phyloP scores from a whole-genome alignment of 148 eudicot genomes.

The Chenopodium formosanum region DNA sequence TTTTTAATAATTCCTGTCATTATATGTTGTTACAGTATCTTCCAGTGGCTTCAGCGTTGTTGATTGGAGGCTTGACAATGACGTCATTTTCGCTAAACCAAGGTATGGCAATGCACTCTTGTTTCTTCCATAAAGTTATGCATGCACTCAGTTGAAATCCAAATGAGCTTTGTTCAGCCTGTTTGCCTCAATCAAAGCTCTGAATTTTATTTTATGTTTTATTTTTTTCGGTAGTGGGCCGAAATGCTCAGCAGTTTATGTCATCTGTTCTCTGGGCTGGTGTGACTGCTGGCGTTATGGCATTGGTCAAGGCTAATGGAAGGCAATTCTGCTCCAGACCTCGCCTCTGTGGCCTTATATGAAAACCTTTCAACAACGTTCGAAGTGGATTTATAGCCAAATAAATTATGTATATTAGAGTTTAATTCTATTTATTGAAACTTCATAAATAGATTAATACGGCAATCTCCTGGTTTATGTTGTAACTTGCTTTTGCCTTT shows the following conservation, averaged over 20 bases:
- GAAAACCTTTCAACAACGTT: slow-evolving; percentile 14
- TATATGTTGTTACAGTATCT: slow-evolving; percentile 49
- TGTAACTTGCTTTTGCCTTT: background rate
- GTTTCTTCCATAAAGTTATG: background rate
- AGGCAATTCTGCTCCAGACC: slow-evolving; percentile 90
- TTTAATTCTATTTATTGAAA: background rate
- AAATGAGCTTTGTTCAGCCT: background rate
- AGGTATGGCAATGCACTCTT: slow-evolving; percentile 33
- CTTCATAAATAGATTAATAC: background rate
- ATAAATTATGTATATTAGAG: background rate
- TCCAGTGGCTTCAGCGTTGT: slow-evolving; percentile 71
- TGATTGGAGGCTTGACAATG: slow-evolving; percentile 66
- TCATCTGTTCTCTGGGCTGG: slow-evolving; percentile 78
- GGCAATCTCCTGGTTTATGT: background rate
- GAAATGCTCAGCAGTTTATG: slow-evolving; percentile 53
- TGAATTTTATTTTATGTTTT: background rate
- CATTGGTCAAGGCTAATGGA: slow-evolving; percentile 74
- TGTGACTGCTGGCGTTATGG: slow-evolving; percentile 77
- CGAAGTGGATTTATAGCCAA: background rate
- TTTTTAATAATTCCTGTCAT: background rate
- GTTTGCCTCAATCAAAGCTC: no score
- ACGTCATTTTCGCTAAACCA: slow-evolving; percentile 67
- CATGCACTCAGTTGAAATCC: background rate
- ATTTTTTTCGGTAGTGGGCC: slow-evolving; percentile 46
- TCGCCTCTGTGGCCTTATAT: slow-evolving; percentile 82